Base-by-base conservation (phyloP, 768 basidiomycete species). In the Tricholoma terreum region DNA sequence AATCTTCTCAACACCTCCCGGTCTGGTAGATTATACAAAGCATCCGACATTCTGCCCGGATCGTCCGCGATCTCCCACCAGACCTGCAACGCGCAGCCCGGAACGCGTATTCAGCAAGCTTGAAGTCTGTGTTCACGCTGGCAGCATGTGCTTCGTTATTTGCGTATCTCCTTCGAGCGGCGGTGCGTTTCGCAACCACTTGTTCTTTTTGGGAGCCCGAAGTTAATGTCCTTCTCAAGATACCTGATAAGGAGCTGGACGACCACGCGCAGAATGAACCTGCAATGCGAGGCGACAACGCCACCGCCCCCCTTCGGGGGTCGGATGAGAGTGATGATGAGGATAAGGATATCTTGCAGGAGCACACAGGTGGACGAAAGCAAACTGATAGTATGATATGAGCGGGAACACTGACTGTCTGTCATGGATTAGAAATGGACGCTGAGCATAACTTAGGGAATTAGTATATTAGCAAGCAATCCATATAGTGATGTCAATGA, bases 111-210 rank as follows among this genome's bases (percentile, higher is more conserved):
- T n/a, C n/a, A n/a, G n/a, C n/a, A n/a, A n/a, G n/a, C n/a, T n/a
- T n/a, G n/a, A n/a, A n/a, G n/a, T n/a, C n/a, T n/a, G n/a, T n/a
- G n/a, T n/a, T n/a, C n/a, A n/a, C n/a, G n/a, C n/a, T n/a, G n/a
- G n/a, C 83, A 0, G 80, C 80, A 0, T 70, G 67, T 36, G 77
- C 81, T 27, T 81, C 82, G 1, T 63, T 83, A 8, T 50, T 78
- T 9, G 82, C 83, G 10, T 85, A 79, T 65, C 49, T 82, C 22
- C 74, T 73, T 35, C n/a, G n/a, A n/a, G n/a, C n/a, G n/a, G n/a
- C n/a, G n/a, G n/a, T n/a, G n/a, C n/a, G n/a, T n/a, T n/a, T 3
- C 21, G 9, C 33, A 15, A 33, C 11, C 21, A 10, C 15, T 21
- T 30, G 30, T 24, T 33, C 35, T 2, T 31, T n/a, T n/a, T n/a